These are phyloP conservation scores for Solanum clarkiae DNA, from an alignment of 257 asterid species.

Conservation along the genomic window DNA sequence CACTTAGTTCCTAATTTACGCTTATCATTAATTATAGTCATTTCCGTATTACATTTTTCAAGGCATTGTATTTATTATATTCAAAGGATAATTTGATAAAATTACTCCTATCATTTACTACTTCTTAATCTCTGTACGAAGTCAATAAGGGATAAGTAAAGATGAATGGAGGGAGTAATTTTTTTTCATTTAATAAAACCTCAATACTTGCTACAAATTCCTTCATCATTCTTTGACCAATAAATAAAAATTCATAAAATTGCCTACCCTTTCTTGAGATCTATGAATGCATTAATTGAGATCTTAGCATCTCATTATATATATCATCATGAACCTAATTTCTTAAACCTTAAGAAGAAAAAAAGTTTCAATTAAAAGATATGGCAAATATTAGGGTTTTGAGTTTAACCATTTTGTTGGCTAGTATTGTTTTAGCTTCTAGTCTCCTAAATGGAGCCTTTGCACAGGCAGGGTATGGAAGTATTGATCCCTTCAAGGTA, in stretches of 20 bases:
- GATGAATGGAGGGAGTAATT: too few relatives aligned
- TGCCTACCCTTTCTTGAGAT: background rate
- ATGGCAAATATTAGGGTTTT: background rate
- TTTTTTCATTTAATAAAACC: background rate
- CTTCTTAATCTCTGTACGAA: too few relatives aligned
- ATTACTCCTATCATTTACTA: too few relatives aligned
- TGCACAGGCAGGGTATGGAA: background rate
- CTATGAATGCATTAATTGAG: background rate
- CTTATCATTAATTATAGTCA: too few relatives aligned
- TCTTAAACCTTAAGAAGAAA: background rate
- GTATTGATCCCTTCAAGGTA: background rate
- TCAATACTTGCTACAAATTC: background rate
- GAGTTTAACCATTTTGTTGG: background rate
- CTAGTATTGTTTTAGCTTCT: background rate
- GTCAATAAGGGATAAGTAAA: too few relatives aligned
- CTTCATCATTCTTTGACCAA: background rate
- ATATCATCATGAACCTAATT: background rate
- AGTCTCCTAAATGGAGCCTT: background rate
- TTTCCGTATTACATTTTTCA: too few relatives aligned
- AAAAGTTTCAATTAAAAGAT: background rate
- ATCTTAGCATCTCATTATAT: background rate
- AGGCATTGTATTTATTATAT: too few relatives aligned
- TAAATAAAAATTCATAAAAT: background rate
- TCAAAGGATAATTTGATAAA: too few relatives aligned
- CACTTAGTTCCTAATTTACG: too few relatives aligned